phyloP scores from a whole-genome alignment of 257 asterid genomes.

The Voacanga thouarsii region DNA sequence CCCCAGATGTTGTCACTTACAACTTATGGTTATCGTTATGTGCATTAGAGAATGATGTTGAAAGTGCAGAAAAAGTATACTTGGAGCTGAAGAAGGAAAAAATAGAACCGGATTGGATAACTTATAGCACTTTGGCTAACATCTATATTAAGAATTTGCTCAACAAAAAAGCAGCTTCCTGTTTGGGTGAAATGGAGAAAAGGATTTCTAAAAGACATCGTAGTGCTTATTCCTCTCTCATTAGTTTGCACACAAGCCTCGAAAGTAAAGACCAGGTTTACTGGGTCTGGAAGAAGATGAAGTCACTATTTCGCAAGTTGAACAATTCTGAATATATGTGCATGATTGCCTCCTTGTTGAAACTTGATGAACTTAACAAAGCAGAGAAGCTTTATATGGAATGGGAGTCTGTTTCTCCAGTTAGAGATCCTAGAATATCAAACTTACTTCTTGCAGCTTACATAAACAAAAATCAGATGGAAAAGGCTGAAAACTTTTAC shows the following conservation, averaged over 20 bases:
- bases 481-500: slow-evolving; percentile 59
- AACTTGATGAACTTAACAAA: slow-evolving; percentile 54
- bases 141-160: slow-evolving; percentile 71
- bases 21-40: slow-evolving; percentile 75
- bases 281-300: slow-evolving; percentile 79
- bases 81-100: slow-evolving; percentile 55
- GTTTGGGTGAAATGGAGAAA: slow-evolving; percentile 84
- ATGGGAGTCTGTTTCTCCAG: slow-evolving; percentile 81
- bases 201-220: slow-evolving; percentile 54
- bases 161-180: slow-evolving; percentile 58
- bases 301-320: slow-evolving; percentile 54
- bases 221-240: slow-evolving; percentile 64
- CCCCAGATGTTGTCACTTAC: slow-evolving; percentile 83
- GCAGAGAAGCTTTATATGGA: slow-evolving; percentile 72
- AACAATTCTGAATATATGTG: slow-evolving; percentile 73
- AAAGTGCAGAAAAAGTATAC: slow-evolving; percentile 65
- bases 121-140: slow-evolving; percentile 82
- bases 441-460: slow-evolving; percentile 80
- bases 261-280: slow-evolving; percentile 52
- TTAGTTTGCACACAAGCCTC: slow-evolving; percentile 67
- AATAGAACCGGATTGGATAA: slow-evolving; percentile 87
- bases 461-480: slow-evolving; percentile 57
- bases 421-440: slow-evolving; percentile 72
- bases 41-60: slow-evolving; percentile 56
- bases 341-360: slow-evolving; percentile 67